Percentiles rank a stretch among this genome's conserved stretches.
Conservation (phyloP, 345 rosid genomes). For the Gynandropsis gynandra region DNA sequence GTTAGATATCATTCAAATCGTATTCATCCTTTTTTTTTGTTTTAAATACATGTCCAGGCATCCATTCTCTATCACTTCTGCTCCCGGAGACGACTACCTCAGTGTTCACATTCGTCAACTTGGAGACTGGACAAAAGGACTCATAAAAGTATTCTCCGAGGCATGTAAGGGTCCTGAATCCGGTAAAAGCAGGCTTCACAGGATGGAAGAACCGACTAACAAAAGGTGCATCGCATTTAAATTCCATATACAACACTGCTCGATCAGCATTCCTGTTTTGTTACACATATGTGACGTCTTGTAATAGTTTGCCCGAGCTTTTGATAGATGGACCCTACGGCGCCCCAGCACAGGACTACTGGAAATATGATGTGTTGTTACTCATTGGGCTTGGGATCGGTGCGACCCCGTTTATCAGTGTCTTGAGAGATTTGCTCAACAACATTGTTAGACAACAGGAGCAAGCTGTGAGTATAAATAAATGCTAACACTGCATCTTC, state of each 20-base stretch:
- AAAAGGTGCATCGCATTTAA: conserved; percentile 13
- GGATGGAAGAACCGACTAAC: conserved; percentile 19
- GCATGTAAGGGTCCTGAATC: conserved; percentile 44
- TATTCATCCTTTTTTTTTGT: too few relatives aligned
- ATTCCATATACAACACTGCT: neutral
- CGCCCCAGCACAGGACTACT: conserved; percentile 85
- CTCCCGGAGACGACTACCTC: conserved; percentile 83
- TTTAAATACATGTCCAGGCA: conserved; percentile 49
- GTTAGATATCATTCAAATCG: too few relatives aligned
- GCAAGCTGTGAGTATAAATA: conserved; percentile 50
- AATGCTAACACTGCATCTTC: too few relatives aligned
- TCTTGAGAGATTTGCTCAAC: conserved; percentile 56
- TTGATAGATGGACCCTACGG: conserved; percentile 74
- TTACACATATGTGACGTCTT: conserved; percentile 6
- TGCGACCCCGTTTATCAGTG: conserved; percentile 83
- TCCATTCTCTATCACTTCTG: conserved; percentile 95
- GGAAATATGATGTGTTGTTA: conserved; percentile 70
- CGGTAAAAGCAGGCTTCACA: conserved; percentile 52
- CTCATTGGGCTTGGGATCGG: conserved; percentile 94
- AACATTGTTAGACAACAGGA: conserved; percentile 33
- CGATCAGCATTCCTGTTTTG: neutral
- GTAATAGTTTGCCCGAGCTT: conserved; percentile 42
- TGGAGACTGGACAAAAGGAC: conserved; percentile 97
- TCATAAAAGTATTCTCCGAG: conserved; percentile 61
- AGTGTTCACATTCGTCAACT: conserved; percentile 42